Evolutionary conservation across 306 rosid genomes (phyloP).

Genomic region (Casuarina cunninghamiana): DNA sequence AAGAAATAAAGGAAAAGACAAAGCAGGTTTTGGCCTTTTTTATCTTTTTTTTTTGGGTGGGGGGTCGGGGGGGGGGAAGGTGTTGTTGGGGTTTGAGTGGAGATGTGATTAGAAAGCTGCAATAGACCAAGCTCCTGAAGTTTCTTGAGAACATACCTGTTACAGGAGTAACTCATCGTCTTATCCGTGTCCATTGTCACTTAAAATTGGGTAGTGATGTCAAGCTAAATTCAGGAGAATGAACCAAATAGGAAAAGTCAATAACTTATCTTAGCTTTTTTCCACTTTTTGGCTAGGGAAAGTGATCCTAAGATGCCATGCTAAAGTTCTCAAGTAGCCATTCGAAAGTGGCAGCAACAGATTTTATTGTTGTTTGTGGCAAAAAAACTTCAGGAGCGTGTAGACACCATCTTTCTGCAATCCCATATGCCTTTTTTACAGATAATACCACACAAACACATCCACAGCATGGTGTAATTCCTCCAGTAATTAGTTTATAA

Average conservation of each 20-base stretch:
- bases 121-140: conserved; percentile 17
- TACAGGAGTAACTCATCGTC: neutral
- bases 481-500: neutral
- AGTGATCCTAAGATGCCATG: conserved; percentile 6
- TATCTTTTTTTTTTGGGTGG: no score
- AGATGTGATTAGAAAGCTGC: neutral
- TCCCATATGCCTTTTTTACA: neutral
- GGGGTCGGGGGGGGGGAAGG: no score
- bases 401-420: neutral
- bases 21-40: no score
- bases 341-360: neutral
- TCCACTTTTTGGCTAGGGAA: neutral
- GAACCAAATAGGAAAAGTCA: neutral
- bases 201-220: neutral
- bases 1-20: neutral
- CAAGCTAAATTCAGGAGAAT: neutral
- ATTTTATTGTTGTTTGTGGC: neutral
- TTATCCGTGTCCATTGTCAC: neutral
- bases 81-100: no score
- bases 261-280: neutral
- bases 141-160: conserved; percentile 15
- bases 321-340: neutral
- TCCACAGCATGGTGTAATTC: neutral
- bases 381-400: neutral
- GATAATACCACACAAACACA: neutral